Evolutionary conservation across 2,329 filamentous ascomycete genomes (phyloP), one percentile per base, ranked within the genome.

Genomic region (Botrytis medusae): DNA sequence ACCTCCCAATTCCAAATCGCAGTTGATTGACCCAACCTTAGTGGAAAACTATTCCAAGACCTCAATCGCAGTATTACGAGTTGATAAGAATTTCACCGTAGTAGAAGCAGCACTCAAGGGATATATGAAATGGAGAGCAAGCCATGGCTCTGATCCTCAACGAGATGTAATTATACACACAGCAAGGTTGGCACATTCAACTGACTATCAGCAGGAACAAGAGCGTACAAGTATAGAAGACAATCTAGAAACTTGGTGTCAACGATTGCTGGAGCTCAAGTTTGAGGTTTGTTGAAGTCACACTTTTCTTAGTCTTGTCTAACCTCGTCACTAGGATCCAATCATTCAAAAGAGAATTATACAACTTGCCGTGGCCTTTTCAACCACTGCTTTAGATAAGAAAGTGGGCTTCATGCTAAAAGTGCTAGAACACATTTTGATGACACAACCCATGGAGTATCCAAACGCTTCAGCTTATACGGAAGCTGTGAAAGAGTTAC

Each of bases 21-120:
- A 69, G 25, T 22, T 40, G 25, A 10, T 51, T 74, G 76, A 74
- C 74, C 60, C 4, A 34, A 46, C 60, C 37, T n/a, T 69, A 80
- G 87, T 86, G 73, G 83, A 86, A 76, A 87, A 83, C 61, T 92
- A 92, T 79, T 87, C 88, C 51, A 95, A 93, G 79, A 88, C 89
- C 74, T 93, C 92, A 0, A 87, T 90, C 78, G 86, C 91, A n/a
- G 88, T 92, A 4, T 86, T 99, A 72, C 90, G 90, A 42, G 91
- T 97, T 2, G 96, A 99, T 81, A 92, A 94, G 0, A 92, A 97
- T 77, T 95, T 95, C 77, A 94, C 93, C 0, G 92, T 97, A 37
- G 92, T 98, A 3, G 93, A 98, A 80, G 92, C 94, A 40, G 92
- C 93, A 1, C 84, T 98, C 44, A 97, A 95, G 81, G 96, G 95